Conservation (phyloP, 768 basidiomycete species). For the Pleurotus sapidus region DNA sequence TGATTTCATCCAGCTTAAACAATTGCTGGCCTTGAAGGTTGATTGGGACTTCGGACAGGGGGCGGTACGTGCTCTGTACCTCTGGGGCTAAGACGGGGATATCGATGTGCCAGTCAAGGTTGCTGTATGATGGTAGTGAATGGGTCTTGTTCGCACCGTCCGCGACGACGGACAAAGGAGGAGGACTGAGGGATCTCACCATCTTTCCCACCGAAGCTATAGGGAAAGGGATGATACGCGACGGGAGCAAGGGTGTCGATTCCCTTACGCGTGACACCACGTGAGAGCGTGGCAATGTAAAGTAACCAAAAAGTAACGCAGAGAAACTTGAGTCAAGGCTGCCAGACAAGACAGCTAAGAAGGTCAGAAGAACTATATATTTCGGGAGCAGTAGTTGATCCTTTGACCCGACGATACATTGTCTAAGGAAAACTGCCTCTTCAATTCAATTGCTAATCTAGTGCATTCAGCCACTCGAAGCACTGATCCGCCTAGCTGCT, state of each 20-base stretch:
- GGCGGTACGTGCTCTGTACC: not conserved
- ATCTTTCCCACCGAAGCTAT: too few relatives aligned
- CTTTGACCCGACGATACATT: too few relatives aligned
- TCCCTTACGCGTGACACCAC: too few relatives aligned
- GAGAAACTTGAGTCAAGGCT: too few relatives aligned
- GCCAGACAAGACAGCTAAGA: too few relatives aligned
- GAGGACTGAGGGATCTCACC: not conserved
- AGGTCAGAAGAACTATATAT: too few relatives aligned
- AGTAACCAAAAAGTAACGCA: too few relatives aligned
- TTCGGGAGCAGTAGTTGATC: too few relatives aligned
- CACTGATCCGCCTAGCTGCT: constrained; percentile 49
- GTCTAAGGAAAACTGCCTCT: too few relatives aligned
- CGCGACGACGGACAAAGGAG: not conserved
- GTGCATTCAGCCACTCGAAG: constrained; percentile 33
- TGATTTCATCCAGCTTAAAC: constrained; percentile 40
- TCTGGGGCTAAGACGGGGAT: not conserved
- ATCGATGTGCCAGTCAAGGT: not conserved
- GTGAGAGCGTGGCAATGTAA: too few relatives aligned
- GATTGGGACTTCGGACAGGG: not conserved
- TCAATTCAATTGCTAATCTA: constrained; percentile 11
- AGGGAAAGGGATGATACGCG: too few relatives aligned
- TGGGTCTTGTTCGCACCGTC: not conserved
- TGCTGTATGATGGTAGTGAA: not conserved
- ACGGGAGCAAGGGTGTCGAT: too few relatives aligned
- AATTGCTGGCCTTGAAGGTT: not conserved